Percentiles rank a stretch among this genome's conserved stretches.
Conservation (phyloP, 106 monocot species). For the Narthecium ossifragum region DNA sequence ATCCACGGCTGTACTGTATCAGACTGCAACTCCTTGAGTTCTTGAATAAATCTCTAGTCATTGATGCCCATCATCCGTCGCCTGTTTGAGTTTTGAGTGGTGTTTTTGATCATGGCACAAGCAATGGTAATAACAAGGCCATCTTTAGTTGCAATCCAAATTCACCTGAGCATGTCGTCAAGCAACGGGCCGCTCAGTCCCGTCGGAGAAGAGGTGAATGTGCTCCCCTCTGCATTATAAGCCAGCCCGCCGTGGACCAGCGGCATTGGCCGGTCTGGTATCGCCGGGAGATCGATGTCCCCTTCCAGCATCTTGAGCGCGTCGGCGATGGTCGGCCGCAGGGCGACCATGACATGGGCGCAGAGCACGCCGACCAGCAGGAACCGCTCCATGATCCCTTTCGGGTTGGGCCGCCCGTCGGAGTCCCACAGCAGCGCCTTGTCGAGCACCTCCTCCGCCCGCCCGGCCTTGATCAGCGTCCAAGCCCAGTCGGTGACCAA, state of each 20-base stretch:
- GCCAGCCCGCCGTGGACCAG: slow-evolving; percentile 19
- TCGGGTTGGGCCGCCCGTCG: no score
- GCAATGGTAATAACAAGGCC: neutral
- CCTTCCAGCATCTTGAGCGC: slow-evolving; percentile 81
- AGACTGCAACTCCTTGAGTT: no score
- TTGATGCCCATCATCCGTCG: no score
- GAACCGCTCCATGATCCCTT: slow-evolving; percentile 81
- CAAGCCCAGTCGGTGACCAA: slow-evolving; percentile 91
- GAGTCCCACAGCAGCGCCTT: no score
- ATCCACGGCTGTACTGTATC: no score
- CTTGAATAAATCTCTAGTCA: no score
- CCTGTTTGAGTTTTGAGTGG: no score
- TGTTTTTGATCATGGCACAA: no score
- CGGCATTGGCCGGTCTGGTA: slow-evolving; percentile 64
- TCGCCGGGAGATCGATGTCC: slow-evolving; percentile 41
- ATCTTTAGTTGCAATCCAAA: neutral
- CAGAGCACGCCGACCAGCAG: slow-evolving; percentile 72
- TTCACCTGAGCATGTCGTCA: slow-evolving; percentile 49
- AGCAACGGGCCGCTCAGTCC: slow-evolving; percentile 18
- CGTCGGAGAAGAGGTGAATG: slow-evolving; percentile 27
- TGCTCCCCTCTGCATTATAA: slow-evolving; percentile 6
- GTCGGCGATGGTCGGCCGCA: slow-evolving; percentile 64
- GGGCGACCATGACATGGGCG: slow-evolving; percentile 66
- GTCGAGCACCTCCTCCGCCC: slow-evolving; percentile 50
- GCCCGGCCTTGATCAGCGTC: slow-evolving; percentile 61